Conservation (phyloP, 2,329 filamentous ascomycete species). For the Simplicillium aogashimaense region DNA sequence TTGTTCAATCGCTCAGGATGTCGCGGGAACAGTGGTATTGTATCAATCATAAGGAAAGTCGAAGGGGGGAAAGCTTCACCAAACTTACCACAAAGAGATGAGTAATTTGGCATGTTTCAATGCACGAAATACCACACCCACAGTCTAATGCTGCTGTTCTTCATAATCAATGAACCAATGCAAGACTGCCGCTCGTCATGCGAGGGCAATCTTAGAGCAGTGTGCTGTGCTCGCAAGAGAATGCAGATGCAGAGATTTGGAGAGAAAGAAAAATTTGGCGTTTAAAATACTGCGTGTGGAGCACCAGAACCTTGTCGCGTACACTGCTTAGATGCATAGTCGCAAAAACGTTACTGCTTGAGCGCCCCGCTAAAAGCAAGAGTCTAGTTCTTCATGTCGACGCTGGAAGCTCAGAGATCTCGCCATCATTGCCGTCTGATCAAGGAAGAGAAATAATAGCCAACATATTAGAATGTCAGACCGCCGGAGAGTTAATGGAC, state of each 20-base stretch:
- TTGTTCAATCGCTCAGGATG: conserved; percentile 51
- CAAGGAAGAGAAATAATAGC: background rate
- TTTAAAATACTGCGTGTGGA: conserved; percentile 6
- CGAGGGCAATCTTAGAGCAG: no score
- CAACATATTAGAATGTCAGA: conserved; percentile 56
- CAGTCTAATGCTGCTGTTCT: background rate
- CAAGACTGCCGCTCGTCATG: no score
- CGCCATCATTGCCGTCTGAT: no score
- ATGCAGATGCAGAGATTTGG: conserved; percentile 1
- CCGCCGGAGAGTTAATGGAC: conserved; percentile 82
- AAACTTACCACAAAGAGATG: conserved; percentile 12
- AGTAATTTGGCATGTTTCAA: no score
- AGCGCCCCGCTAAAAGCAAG: conserved; percentile 5
- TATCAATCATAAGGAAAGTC: conserved; percentile 36
- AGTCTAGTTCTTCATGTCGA: no score
- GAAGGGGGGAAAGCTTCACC: conserved; percentile 4
- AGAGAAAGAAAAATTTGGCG: conserved; percentile 7
- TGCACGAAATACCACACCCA: no score
- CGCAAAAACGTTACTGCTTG: conserved; percentile 10
- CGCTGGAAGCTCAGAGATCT: no score
- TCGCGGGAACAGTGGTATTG: conserved; percentile 52
- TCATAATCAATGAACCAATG: background rate
- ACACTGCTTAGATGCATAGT: conserved; percentile 8
- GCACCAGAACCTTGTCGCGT: conserved; percentile 13
- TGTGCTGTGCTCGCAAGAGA: background rate